Conservation (phyloP, 2,329 filamentous ascomycete genomes). For the Phialophora expanda region DNA sequence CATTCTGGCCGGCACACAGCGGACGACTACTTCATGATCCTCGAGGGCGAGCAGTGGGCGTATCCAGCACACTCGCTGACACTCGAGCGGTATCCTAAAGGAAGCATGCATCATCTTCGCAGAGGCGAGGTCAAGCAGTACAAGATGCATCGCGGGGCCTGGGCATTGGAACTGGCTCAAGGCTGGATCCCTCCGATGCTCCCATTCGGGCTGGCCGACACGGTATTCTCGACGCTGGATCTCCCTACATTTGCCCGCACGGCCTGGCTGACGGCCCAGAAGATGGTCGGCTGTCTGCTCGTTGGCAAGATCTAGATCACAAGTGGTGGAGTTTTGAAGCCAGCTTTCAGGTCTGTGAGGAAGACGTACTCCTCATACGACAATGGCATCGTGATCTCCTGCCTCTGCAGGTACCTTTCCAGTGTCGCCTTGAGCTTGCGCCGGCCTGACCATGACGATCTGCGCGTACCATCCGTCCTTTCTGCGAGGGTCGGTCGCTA, state of each 20-base stretch:
- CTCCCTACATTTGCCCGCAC: constrained; percentile 84
- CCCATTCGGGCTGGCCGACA: constrained; percentile 85
- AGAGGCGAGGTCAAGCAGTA: constrained; percentile 81
- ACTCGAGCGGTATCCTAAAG: constrained; percentile 71
- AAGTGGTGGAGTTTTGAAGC: background rate
- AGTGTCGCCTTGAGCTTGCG: background rate
- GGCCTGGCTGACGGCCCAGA: constrained; percentile 71
- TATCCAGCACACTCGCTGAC: constrained; percentile 72
- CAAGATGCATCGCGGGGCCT: constrained; percentile 76
- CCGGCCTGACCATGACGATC: constrained; percentile 26
- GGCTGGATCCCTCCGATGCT: constrained; percentile 95
- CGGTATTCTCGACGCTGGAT: constrained; percentile 79
- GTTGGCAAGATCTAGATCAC: constrained; percentile 64
- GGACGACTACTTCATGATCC: constrained; percentile 94
- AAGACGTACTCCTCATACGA: background rate
- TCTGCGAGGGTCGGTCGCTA: constrained; percentile 8
- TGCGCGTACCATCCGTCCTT: constrained; percentile 26
- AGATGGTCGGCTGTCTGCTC: constrained; percentile 77
- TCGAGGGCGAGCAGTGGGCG: constrained; percentile 76
- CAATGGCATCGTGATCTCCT: background rate
- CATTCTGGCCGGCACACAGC: constrained; percentile 88
- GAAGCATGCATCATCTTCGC: constrained; percentile 72
- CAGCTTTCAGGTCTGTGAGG: background rate
- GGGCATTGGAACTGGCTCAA: constrained; percentile 80
- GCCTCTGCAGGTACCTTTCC: background rate